Evolutionary conservation across 129 eudicot species (phyloP).

Genomic region (Dittrichia graveolens): DNA sequence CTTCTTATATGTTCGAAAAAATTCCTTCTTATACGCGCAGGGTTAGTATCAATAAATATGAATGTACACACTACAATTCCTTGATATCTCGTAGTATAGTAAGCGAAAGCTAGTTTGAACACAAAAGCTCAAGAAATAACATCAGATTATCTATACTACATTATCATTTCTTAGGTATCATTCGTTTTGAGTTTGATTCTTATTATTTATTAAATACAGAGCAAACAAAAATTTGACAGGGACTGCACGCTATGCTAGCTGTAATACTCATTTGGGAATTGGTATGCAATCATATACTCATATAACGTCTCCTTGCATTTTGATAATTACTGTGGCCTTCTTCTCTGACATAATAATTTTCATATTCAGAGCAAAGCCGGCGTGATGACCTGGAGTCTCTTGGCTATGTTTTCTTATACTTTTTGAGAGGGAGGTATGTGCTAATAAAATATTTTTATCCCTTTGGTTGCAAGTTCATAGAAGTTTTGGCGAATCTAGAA

Average conservation of each 20-base stretch:
- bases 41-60: conserved; percentile 4
- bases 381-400: conserved; percentile 96
- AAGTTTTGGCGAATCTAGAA: neutral
- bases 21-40: neutral
- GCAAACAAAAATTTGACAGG: conserved; percentile 96
- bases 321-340: conserved; percentile 2
- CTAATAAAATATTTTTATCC: neutral
- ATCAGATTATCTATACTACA: neutral
- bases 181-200: neutral
- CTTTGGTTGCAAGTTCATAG: neutral
- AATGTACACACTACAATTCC: neutral
- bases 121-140: conserved; percentile 12
- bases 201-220: conserved; percentile 41
- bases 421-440: conserved; percentile 79
- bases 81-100: neutral
- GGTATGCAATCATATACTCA: conserved; percentile 42
- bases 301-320: conserved; percentile 13
- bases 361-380: conserved; percentile 83
- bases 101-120: neutral
- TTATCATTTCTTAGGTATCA: neutral
- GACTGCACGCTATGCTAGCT: conserved; percentile 99
- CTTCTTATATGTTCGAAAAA: neutral
- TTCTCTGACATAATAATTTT: conserved; percentile 27
- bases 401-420: conserved; percentile 90
- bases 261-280: conserved; percentile 94